Conservation (phyloP, 129 eudicot genomes). For the Calendula officinalis region DNA sequence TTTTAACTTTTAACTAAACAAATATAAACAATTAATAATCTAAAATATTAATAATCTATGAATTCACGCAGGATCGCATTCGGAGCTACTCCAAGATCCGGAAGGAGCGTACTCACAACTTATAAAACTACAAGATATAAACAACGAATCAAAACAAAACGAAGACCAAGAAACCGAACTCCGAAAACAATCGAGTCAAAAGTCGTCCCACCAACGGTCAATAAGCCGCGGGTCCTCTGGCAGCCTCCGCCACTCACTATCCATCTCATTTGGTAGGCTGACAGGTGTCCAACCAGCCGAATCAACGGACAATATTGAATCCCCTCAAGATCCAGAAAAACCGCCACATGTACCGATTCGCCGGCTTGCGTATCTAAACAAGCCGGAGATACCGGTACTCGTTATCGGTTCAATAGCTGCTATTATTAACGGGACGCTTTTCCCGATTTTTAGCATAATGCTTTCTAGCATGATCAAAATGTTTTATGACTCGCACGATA, state of each 20-base stretch:
- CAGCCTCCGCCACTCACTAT: conserved; percentile 53
- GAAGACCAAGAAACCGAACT: conserved; percentile 36
- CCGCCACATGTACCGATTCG: conserved; percentile 55
- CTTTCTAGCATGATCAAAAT: conserved; percentile 60
- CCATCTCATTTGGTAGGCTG: conserved; percentile 50
- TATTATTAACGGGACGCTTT: conserved; percentile 52
- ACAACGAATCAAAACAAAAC: conserved; percentile 26
- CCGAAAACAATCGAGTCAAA: conserved; percentile 44
- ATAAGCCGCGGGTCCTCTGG: conserved; percentile 57
- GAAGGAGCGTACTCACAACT: conserved; percentile 88
- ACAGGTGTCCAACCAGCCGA: conserved; percentile 26
- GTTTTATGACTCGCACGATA: conserved; percentile 52
- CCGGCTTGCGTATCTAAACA: conserved; percentile 75
- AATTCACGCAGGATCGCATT: conserved; percentile 82
- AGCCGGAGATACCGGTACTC: conserved; percentile 76
- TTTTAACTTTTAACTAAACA: not conserved
- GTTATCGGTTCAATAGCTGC: conserved; percentile 65
- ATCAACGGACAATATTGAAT: conserved; percentile 30
- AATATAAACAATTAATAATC: too few species aligned
- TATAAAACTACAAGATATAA: conserved; percentile 57
- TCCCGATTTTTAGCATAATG: conserved; percentile 63
- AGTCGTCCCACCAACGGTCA: conserved; percentile 43
- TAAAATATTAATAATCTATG: too few species aligned
- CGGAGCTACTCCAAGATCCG: conserved; percentile 60
- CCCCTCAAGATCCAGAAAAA: conserved; percentile 34